Base-by-base conservation (phyloP, 768 basidiomycete species). In the Amanita rubescens region DNA sequence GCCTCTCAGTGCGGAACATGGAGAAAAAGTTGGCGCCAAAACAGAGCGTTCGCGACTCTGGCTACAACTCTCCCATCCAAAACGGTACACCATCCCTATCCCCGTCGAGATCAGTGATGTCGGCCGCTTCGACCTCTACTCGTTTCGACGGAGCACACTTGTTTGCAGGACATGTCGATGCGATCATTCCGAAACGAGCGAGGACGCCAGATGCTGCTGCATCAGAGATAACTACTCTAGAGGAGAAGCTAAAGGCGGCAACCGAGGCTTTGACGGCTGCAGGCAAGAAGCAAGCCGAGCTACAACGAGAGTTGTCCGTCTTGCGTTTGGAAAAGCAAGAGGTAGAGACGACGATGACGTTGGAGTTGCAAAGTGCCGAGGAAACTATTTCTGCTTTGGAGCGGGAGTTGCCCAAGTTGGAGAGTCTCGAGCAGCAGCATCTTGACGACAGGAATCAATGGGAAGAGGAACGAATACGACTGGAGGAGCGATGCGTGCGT, bases 61-160 rank as follows among this genome's bases (percentile, higher is more conserved):
- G 79, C 1, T 75, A 77, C 61, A 74, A 74, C 55, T 80, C 79
- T 2, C 79, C 78, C 0, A 76, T 69, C 57, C 68, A 75, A 30
- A 79, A 68, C 15, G 70, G 79, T 60, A 82, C 79, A 59, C 78
- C 81, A 3, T 62, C 66, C 1, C 62, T 62, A 24, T 77, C 77
- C 52, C 66, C 22, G 54, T 61, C 44, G 55, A 58, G 15, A 7
- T 75, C 75, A 24, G 67, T 69, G 19, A 76, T 74, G 42, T 57
- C 67, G 12, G 67, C 71, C 1, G 67, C 75, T 11, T 69, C 79
- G 5, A 69, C 75, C n/a, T 74, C 72, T 38, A 60, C 71, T 8
- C 81, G 80, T 35, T 94, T 94, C 63, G 88, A 90, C 51, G 89
- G 89, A 11, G 81, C 85, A 0, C 90, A 92, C 69, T 73, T 93